A percentile compares a stretch with the other conserved stretches of the same genome.
Evolutionary conservation across 495 filamentous ascomycete genomes (phyloP).

Genomic region (Penicillium subrubescens): DNA sequence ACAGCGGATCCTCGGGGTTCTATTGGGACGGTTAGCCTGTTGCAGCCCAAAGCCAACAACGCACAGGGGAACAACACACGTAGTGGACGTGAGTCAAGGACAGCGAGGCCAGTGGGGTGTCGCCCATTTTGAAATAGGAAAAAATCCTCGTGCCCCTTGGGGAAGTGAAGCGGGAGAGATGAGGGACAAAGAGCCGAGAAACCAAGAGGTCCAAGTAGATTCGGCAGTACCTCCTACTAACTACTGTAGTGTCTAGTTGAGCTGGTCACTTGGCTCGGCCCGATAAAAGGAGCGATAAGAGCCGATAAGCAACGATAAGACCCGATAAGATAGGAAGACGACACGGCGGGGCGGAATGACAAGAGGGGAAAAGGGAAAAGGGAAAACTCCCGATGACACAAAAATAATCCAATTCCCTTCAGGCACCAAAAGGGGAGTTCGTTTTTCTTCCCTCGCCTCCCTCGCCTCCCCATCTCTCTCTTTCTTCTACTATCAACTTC

Average conservation of each 20-base stretch:
- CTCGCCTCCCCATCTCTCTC: slow-evolving; percentile 7
- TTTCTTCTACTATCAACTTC: slow-evolving; percentile 7
- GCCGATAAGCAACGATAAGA: not conserved
- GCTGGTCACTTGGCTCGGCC: not conserved
- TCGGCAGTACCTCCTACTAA: not conserved
- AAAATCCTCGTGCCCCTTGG: not conserved
- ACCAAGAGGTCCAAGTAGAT: not conserved
- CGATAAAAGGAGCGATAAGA: not conserved
- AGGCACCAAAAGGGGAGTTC: slow-evolving; percentile 22
- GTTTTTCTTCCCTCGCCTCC: slow-evolving; percentile 17
- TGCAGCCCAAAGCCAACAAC: not conserved
- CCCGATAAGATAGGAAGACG: slow-evolving; percentile 20
- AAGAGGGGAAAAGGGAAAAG: slow-evolving; percentile 22
- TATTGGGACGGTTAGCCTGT: slow-evolving; percentile 41
- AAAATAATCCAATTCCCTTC: slow-evolving; percentile 12
- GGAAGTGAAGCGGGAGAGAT: not conserved
- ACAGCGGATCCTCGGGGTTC: slow-evolving; percentile 85
- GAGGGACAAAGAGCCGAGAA: not conserved
- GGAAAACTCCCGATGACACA: slow-evolving; percentile 15
- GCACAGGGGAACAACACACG: slow-evolving; percentile 49
- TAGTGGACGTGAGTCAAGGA: slow-evolving; percentile 97
- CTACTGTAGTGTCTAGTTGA: not conserved
- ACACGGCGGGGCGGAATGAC: slow-evolving; percentile 22
- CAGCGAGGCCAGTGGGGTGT: slow-evolving; percentile 79
- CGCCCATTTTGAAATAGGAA: slow-evolving; percentile 51